Percentiles rank a stretch among this genome's conserved stretches.
Conservation (phyloP, 2,329 filamentous ascomycete species). For the Fusarium sp. region DNA sequence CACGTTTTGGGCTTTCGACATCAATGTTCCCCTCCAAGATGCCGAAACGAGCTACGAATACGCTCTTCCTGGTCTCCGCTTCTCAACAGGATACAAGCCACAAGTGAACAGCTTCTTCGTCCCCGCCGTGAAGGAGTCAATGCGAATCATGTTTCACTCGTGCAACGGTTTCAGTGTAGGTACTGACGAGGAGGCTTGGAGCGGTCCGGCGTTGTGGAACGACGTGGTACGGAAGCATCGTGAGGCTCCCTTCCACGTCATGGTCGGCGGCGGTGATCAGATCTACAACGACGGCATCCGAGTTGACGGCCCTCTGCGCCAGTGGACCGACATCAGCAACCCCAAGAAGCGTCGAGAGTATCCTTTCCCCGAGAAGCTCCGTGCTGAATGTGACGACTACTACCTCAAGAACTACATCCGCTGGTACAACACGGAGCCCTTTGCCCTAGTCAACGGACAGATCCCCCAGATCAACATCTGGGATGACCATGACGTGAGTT, state of each 20-base stretch:
- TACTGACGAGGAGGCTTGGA: conserved; percentile 87
- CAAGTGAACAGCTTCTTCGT: conserved; percentile 83
- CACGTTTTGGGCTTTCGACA: conserved; percentile 95
- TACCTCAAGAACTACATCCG: conserved; percentile 91
- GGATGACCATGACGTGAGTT: conserved; percentile 88
- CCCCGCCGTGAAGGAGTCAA: conserved; percentile 83
- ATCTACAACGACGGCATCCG: conserved; percentile 96
- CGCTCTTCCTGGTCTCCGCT: conserved; percentile 74
- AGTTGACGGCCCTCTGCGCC: conserved; percentile 82
- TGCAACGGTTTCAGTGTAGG: conserved; percentile 96
- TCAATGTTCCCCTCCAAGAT: conserved; percentile 80
- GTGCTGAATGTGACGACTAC: conserved; percentile 87
- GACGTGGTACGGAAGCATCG: conserved; percentile 88
- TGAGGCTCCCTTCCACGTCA: conserved; percentile 89
- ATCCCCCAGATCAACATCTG: conserved; percentile 98
- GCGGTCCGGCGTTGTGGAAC: conserved; percentile 93
- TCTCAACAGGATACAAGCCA: conserved; percentile 67
- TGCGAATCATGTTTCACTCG: conserved; percentile 99
- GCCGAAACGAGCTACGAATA: conserved; percentile 85
- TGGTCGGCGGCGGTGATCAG: conserved; percentile 94
- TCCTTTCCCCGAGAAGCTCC: conserved; percentile 82
- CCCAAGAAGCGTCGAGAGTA: conserved; percentile 83
- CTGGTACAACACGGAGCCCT: conserved; percentile 87
- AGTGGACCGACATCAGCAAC: conserved; percentile 87
- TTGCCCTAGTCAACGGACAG: conserved; percentile 86